Evolutionary conservation across 2,329 filamentous ascomycete species (phyloP).

Genomic region (Cyphellophora europaea): DNA sequence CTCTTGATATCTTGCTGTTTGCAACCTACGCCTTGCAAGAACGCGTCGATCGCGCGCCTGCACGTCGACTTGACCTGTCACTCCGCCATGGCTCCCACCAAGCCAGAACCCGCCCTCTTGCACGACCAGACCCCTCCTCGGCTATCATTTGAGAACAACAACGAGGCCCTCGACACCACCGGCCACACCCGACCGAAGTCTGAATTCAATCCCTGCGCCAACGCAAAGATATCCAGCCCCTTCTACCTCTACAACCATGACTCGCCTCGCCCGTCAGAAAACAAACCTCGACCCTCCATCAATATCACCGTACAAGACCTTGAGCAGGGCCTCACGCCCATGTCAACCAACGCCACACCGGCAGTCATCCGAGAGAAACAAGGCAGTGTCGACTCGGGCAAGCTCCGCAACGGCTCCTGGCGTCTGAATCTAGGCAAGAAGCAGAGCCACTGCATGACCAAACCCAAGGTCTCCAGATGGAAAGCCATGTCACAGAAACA

Average conservation of each 20-base stretch:
- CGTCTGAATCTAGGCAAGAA: conserved; percentile 13
- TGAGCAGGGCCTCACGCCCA: conserved; percentile 5
- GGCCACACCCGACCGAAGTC: conserved; percentile 8
- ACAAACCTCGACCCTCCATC: conserved; percentile 10
- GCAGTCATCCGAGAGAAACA: conserved; percentile 14
- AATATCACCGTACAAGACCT: conserved; percentile 8
- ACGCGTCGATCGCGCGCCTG: too few relatives aligned
- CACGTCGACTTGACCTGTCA: too few relatives aligned
- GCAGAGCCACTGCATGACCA: conserved; percentile 22
- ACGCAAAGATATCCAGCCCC: conserved; percentile 32
- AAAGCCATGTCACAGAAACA: conserved; percentile 25
- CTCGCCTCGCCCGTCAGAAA: conserved; percentile 19
- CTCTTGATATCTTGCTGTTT: too few relatives aligned
- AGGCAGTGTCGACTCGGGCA: conserved; percentile 8
- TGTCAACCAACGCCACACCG: conserved; percentile 6
- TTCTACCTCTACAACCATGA: conserved; percentile 36
- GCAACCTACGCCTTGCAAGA: too few relatives aligned
- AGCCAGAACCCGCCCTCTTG: not conserved
- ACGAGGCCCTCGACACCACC: conserved; percentile 7
- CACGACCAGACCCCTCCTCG: not conserved
- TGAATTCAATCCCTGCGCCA: conserved; percentile 30
- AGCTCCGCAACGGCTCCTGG: not conserved
- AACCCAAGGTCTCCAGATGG: conserved; percentile 21
- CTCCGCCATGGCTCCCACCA: not conserved
- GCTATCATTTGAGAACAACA: conserved; percentile 2